A percentile compares a stretch with the other conserved stretches of the same genome.
Evolutionary conservation across 2,329 filamentous ascomycete genomes (phyloP).

Genomic region (Lachnellula cervina): DNA sequence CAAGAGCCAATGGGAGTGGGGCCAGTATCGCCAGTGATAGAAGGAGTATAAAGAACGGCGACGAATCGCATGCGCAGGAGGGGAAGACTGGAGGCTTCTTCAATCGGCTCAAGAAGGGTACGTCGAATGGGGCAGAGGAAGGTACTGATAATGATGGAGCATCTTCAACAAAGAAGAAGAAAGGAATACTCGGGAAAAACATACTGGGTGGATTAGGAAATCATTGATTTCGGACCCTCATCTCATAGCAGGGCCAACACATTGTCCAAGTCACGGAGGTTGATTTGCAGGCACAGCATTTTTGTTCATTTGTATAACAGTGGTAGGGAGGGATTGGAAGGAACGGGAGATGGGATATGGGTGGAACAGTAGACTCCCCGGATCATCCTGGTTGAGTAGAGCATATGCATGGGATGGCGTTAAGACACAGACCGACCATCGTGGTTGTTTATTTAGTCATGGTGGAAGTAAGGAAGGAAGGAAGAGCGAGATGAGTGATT

Average conservation of each 20-base stretch:
- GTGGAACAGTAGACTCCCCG: not conserved
- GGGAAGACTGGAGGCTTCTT: conserved; percentile 18
- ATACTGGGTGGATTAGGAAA: conserved; percentile 19
- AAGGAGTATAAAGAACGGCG: conserved; percentile 6
- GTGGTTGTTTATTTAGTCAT: too few relatives aligned
- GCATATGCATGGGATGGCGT: conserved; percentile 11
- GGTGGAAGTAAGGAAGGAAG: not conserved
- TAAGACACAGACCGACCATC: not conserved
- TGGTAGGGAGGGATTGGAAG: conserved; percentile 1
- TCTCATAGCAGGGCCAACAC: not conserved
- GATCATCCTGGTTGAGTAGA: not conserved
- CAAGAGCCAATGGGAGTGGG: conserved; percentile 8
- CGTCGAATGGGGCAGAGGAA: conserved; percentile 10
- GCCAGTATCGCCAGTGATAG: conserved; percentile 9
- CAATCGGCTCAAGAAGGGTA: conserved; percentile 21
- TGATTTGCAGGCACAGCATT: not conserved
- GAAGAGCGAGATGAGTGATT: not conserved
- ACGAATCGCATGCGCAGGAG: conserved; percentile 6
- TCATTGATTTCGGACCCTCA: conserved; percentile 1
- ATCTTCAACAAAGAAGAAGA: conserved; percentile 28
- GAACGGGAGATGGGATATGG: not conserved
- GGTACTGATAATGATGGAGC: conserved; percentile 8
- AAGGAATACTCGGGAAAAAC: conserved; percentile 31
- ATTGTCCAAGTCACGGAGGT: not conserved
- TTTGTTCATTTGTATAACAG: conserved; percentile 16